Conservation (phyloP, 345 rosid species). For the Hirschfeldia incana region DNA sequence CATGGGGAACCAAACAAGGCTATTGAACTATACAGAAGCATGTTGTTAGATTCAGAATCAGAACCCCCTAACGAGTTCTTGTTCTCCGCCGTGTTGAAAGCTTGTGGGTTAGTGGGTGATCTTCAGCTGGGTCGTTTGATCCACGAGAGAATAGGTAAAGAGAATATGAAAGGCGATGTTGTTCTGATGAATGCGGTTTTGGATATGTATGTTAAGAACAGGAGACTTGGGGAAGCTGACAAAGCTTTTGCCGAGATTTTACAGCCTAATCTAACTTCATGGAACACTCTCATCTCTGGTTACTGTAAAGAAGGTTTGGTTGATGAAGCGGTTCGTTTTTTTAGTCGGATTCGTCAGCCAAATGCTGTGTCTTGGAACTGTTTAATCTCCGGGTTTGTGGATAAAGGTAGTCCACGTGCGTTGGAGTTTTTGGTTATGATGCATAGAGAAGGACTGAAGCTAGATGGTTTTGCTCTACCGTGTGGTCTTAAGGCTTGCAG, state of each 20-base stretch:
- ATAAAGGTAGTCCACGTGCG: constrained; percentile 48
- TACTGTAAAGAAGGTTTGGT: constrained; percentile 59
- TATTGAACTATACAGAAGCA: constrained; percentile 44
- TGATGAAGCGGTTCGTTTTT: constrained; percentile 60
- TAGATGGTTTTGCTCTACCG: constrained; percentile 68
- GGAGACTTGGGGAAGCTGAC: constrained; percentile 56
- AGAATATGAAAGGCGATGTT: constrained; percentile 48
- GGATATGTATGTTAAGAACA: constrained; percentile 76
- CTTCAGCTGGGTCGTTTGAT: constrained; percentile 54
- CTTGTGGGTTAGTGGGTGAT: constrained; percentile 61
- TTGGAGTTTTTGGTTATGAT: constrained; percentile 54
- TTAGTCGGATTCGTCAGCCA: constrained; percentile 48
- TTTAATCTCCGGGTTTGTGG: constrained; percentile 65
- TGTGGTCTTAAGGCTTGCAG: constrained; percentile 63
- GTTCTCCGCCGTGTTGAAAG: constrained; percentile 67
- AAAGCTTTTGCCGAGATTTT: constrained; percentile 44
- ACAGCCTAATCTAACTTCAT: constrained; percentile 49
- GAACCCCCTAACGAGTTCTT: constrained; percentile 58
- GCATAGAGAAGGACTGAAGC: constrained; percentile 59
- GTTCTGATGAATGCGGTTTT: constrained; percentile 68
- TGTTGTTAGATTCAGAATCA: constrained; percentile 48
- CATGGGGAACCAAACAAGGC: constrained; percentile 48
- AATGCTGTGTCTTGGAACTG: constrained; percentile 70
- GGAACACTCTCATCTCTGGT: constrained; percentile 77
- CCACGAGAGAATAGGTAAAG: constrained; percentile 44